Percentiles rank a stretch among this genome's conserved stretches.
These are phyloP conservation scores for Rhododendron kiyosumense DNA, from an alignment of 148 eudicot species.

Conservation along the genomic window DNA sequence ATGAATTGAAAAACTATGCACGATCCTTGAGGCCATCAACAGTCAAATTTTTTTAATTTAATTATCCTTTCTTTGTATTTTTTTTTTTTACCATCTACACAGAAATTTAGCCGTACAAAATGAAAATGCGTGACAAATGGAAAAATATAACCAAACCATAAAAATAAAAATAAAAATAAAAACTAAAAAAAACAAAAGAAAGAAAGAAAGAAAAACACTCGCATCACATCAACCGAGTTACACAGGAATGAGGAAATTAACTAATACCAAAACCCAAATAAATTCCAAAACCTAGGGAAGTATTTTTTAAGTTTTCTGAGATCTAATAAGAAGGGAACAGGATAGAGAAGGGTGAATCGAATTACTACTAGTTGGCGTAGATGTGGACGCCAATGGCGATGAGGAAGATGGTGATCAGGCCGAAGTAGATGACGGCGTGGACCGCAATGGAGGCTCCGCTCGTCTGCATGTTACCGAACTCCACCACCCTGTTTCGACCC, in stretches of 20 bases:
- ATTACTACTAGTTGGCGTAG: slow-evolving; percentile 35
- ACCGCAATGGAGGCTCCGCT: slow-evolving; percentile 56
- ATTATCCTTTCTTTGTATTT: neutral
- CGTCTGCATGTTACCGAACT: slow-evolving; percentile 56
- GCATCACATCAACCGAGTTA: neutral
- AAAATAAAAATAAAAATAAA: neutral
- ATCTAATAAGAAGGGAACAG: neutral
- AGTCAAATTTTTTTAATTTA: too few species aligned
- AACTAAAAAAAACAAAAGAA: neutral
- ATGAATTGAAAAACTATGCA: too few species aligned
- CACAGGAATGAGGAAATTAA: neutral
- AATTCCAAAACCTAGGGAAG: neutral
- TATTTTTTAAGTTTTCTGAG: neutral
- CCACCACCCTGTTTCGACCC: slow-evolving; percentile 39
- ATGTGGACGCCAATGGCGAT: slow-evolving; percentile 59
- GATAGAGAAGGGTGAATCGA: neutral
- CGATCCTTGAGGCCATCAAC: too few species aligned
- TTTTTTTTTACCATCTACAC: neutral
- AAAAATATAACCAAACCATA: neutral
- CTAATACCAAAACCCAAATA: too few species aligned
- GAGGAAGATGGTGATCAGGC: slow-evolving; percentile 44
- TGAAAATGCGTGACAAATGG: neutral
- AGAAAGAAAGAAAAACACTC: neutral
- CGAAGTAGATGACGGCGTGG: slow-evolving; percentile 55
- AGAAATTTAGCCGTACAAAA: neutral